phyloP scores from a whole-genome alignment of 2,329 filamentous ascomycete genomes.

The Stachybotrys chlorohalonatus region DNA sequence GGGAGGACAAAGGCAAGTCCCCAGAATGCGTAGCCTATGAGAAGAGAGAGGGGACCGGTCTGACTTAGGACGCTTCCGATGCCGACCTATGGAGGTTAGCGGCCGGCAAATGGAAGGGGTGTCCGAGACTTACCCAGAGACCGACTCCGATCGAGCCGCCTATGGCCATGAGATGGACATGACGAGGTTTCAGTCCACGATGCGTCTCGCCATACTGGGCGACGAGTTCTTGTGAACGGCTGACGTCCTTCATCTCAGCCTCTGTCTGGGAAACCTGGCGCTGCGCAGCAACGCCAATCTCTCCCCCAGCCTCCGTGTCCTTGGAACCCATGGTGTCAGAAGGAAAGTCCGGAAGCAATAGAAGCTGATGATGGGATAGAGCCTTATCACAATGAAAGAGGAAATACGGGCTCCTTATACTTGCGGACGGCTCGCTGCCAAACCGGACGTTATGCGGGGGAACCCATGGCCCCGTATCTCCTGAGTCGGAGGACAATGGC shows the following conservation, averaged over 20 bases:
- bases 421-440: neutral
- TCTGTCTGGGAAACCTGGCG: neutral
- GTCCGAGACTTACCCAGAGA: constrained; percentile 18
- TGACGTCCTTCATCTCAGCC: neutral
- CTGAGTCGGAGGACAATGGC: neutral
- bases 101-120: no score
- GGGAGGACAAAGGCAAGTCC: constrained; percentile 35
- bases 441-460: neutral
- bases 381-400: neutral
- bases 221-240: neutral
- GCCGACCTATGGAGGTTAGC: constrained; percentile 19
- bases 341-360: neutral
- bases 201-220: constrained; percentile 20
- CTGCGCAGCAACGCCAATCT: neutral
- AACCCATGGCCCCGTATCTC: neutral
- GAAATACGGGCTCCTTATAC: neutral
- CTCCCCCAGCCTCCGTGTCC: neutral
- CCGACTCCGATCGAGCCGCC: constrained; percentile 37
- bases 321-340: neutral
- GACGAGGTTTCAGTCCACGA: constrained; percentile 26
- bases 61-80: constrained; percentile 32
- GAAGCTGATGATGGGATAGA: neutral
- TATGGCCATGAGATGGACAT: constrained; percentile 41
- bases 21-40: constrained; percentile 36
- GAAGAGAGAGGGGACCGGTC: constrained; percentile 32